Conservation (phyloP, 2,329 filamentous ascomycete species). For the Microthyrium microscopicum region DNA sequence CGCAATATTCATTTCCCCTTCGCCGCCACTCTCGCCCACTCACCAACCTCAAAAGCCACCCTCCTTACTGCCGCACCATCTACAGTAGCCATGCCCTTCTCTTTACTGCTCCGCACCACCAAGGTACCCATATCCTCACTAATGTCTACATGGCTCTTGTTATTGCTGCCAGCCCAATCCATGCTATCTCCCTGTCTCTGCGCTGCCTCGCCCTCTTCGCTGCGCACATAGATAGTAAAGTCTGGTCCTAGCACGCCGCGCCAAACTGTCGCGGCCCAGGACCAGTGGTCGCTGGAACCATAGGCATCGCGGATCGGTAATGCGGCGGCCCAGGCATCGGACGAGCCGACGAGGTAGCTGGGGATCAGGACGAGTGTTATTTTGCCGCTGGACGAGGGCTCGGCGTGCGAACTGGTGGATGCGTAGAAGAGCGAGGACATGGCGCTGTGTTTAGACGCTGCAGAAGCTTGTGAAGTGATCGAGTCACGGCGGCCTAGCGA, state of each 20-base stretch:
- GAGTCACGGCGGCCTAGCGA: too few relatives aligned
- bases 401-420: too few relatives aligned
- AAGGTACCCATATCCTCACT: slow-evolving; percentile 23
- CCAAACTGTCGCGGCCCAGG: slow-evolving; percentile 94
- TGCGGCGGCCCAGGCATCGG: slow-evolving; percentile 56
- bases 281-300: slow-evolving; percentile 79
- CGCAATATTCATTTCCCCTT: background rate
- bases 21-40: slow-evolving; percentile 42
- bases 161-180: background rate
- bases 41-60: slow-evolving; percentile 73
- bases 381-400: too few relatives aligned
- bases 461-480: too few relatives aligned
- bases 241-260: slow-evolving; percentile 71
- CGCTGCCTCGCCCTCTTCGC: slow-evolving; percentile 15
- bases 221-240: slow-evolving; percentile 51
- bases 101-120: slow-evolving; percentile 22
- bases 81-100: slow-evolving; percentile 17
- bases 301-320: slow-evolving; percentile 66
- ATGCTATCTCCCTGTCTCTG: background rate
- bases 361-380: slow-evolving; percentile 53
- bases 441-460: too few relatives aligned
- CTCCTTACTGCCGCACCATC: slow-evolving; percentile 44
- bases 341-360: slow-evolving; percentile 63
- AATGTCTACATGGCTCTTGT: slow-evolving; percentile 19
- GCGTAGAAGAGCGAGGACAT: too few relatives aligned